phyloP scores from a whole-genome alignment of 345 rosid genomes.

The Citrus unshiu region DNA sequence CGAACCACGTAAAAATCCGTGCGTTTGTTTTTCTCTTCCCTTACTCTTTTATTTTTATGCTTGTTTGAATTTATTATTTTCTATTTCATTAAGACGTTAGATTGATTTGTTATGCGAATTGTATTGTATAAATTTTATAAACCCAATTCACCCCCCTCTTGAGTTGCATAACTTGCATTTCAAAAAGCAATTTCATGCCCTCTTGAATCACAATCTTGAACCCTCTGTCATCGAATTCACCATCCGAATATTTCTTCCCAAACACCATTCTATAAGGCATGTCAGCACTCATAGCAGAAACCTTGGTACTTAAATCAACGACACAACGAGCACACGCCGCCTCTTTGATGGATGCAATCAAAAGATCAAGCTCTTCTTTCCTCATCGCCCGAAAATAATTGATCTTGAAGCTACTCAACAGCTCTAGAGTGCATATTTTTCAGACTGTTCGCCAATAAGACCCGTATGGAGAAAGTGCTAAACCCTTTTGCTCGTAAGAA shows the following conservation, averaged over 20 bases:
- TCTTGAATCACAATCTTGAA: slow-evolving; percentile 30
- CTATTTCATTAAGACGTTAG: background rate
- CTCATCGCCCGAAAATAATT: slow-evolving; percentile 18
- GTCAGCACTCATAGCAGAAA: slow-evolving; percentile 14
- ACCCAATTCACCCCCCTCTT: too few species aligned
- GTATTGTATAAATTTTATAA: too few species aligned
- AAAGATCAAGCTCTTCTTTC: background rate
- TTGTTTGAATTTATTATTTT: background rate
- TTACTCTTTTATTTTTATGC: too few species aligned
- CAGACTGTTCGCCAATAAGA: slow-evolving; percentile 27
- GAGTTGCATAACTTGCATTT: too few species aligned
- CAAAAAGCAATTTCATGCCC: background rate
- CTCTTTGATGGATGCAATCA: background rate
- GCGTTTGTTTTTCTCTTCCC: too few species aligned
- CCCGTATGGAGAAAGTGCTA: slow-evolving; percentile 17
- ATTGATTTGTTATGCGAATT: too few species aligned
- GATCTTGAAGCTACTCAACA: background rate
- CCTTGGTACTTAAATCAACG: background rate
- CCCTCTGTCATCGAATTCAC: slow-evolving; percentile 13
- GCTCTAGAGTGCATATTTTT: slow-evolving; percentile 15
- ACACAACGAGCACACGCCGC: background rate
- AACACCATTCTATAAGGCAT: slow-evolving; percentile 24
- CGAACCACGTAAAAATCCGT: too few species aligned
- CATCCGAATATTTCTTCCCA: slow-evolving; percentile 27
- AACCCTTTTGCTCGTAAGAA: slow-evolving; percentile 10